Conservation (phyloP, 257 asterid species). For the Ligustrum vulgare region DNA sequence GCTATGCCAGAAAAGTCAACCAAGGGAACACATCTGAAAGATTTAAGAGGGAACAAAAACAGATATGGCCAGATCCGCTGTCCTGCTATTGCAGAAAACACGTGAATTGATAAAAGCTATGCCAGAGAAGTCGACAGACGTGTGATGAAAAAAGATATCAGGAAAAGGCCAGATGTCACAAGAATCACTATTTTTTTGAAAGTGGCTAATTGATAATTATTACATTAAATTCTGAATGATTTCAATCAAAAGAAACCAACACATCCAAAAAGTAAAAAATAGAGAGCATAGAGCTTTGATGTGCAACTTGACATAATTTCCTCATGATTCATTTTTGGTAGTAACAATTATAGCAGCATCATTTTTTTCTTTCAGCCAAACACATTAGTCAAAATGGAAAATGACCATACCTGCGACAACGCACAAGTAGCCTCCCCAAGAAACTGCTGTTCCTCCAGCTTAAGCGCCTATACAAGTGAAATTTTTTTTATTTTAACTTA, state of each 20-base stretch:
- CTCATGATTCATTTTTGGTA: neutral
- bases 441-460: conserved; percentile 93
- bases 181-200: conserved; percentile 9
- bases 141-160: conserved; percentile 4
- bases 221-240: conserved; percentile 4
- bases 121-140: conserved; percentile 14
- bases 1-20: conserved; percentile 19
- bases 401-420: conserved; percentile 69
- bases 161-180: neutral
- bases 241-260: conserved; percentile 6
- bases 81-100: conserved; percentile 22
- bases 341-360: conserved; percentile 16
- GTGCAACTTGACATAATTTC: neutral
- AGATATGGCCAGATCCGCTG: conserved; percentile 1
- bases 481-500: conserved; percentile 8
- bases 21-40: neutral
- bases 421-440: conserved; percentile 93
- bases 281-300: conserved; percentile 1
- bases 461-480: conserved; percentile 46
- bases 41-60: conserved; percentile 17
- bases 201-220: conserved; percentile 1
- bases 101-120: conserved; percentile 1
- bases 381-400: conserved; percentile 22
- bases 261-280: conserved; percentile 7
- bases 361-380: conserved; percentile 2